Evolutionary conservation across 2,329 filamentous ascomycete species (phyloP), one percentile per base, ranked within the genome.

Genomic region (Pseudopyrenochaeta lycopersici): DNA sequence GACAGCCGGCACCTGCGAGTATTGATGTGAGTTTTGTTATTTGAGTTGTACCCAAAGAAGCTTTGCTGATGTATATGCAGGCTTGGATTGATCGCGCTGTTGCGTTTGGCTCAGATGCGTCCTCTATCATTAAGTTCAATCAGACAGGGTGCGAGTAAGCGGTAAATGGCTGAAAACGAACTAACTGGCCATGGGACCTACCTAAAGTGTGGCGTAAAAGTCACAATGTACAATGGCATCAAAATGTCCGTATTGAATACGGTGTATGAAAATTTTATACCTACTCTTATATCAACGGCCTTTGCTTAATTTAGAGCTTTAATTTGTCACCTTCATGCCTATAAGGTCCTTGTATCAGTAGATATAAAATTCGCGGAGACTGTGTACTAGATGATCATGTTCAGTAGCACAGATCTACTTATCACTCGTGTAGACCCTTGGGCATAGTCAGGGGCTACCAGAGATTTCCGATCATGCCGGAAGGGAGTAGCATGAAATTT

Each of bases 21-120:
- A 58, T 72, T 32, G 60, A 66, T 46, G 66, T 65, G n/a, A 54
- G 66, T 53, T 14, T 14, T 23, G 17, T 0, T 20, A 27, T 5
- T 9, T 5, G 12, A 2, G 10, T 17, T 23, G 11, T 27, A 11
- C 1, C 5, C 10, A 15, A 5, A 14, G 33, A 18, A 14, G 2
- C 3, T 42, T 23, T 29, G 12, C 49, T 54, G 23, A 59, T 14
- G 17, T 1, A 7, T 7, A 10, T 29, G 10, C 14, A 64, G 60
- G 53, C 58, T 5, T 58, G 60, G 64, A 52, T 66, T 36, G 47
- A 58, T 36, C 54, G 58, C 5, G 55, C 54, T 33, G 46, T 64
- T 1, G 56, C 54, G 4, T 62, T 62, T 31, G 63, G 60, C 3
- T 62, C 58, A 2, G 49, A 66, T 51, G 54, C 58, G 2, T 52